Conservation (phyloP, 495 filamentous ascomycete species). For the Hyaloscypha bicolor region DNA sequence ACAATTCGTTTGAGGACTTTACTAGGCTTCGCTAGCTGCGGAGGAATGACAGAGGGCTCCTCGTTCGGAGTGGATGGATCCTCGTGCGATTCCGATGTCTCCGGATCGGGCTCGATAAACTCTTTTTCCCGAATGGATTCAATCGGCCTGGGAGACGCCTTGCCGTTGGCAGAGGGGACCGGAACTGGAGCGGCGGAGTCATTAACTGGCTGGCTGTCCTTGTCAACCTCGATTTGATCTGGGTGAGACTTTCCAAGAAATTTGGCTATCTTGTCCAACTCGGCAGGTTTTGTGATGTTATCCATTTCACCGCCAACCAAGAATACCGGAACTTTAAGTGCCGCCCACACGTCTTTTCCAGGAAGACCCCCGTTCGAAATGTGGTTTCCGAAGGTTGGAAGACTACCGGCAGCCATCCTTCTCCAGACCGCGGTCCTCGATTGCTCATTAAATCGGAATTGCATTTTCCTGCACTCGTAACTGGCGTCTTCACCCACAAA, state of each 20-base stretch:
- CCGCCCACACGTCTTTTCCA: constrained; percentile 70
- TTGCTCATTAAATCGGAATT: constrained; percentile 82
- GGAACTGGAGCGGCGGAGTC: constrained; percentile 52
- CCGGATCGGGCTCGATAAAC: constrained; percentile 14
- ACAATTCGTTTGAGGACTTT: constrained; percentile 69
- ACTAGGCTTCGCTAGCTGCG: constrained; percentile 42
- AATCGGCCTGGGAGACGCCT: constrained; percentile 33
- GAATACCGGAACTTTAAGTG: constrained; percentile 71
- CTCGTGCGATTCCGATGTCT: constrained; percentile 41
- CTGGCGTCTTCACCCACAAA: constrained; percentile 80
- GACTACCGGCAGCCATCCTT: constrained; percentile 75
- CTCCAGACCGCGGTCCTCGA: constrained; percentile 80
- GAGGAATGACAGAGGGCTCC: constrained; percentile 38
- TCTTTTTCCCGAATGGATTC: constrained; percentile 41
- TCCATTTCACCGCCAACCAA: constrained; percentile 80
- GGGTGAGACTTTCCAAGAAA: constrained; percentile 36
- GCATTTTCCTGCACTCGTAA: constrained; percentile 71
- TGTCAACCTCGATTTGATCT: constrained; percentile 35
- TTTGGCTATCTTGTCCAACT: constrained; percentile 66
- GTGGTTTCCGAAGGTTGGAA: constrained; percentile 57
- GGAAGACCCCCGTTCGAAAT: constrained; percentile 65
- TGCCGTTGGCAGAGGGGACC: constrained; percentile 30
- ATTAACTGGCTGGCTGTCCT: constrained; percentile 42
- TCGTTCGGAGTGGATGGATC: constrained; percentile 48
- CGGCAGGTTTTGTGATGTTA: constrained; percentile 66